A percentile compares a stretch with the other conserved stretches of the same genome.
These are phyloP conservation scores for Coccinonectria pachysandricola DNA, from an alignment of 2,329 filamentous ascomycete genomes.

Conservation along the genomic window DNA sequence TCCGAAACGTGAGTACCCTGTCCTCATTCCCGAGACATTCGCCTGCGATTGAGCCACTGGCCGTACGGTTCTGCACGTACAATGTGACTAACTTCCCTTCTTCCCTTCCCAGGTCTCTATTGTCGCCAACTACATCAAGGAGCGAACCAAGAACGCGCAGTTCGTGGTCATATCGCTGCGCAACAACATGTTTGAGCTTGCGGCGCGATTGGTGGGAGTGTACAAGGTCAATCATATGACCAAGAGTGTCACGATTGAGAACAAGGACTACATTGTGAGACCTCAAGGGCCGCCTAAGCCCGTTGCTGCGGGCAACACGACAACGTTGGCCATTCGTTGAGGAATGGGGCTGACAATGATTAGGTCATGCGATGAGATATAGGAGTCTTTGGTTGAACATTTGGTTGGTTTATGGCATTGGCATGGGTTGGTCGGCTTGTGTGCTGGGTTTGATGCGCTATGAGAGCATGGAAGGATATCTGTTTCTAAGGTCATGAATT, in stretches of 20 bases:
- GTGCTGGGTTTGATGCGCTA: slow-evolving; percentile 10
- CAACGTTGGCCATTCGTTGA: slow-evolving; percentile 27
- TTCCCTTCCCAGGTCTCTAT: slow-evolving; percentile 64
- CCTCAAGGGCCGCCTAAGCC: slow-evolving; percentile 24
- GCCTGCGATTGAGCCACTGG: slow-evolving; percentile 8
- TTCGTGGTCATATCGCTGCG: slow-evolving; percentile 96
- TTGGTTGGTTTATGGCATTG: too few species aligned
- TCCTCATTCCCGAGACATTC: slow-evolving; percentile 14
- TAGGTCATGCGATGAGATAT: slow-evolving; percentile 1
- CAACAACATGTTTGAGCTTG: slow-evolving; percentile 99
- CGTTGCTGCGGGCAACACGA: slow-evolving; percentile 23
- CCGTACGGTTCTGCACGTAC: slow-evolving; percentile 6
- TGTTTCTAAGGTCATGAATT: too few species aligned
- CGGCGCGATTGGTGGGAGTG: slow-evolving; percentile 87
- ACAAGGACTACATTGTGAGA: slow-evolving; percentile 60
- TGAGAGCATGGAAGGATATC: slow-evolving; percentile 2
- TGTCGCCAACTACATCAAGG: slow-evolving; percentile 97
- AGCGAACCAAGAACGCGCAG: slow-evolving; percentile 96
- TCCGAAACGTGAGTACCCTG: slow-evolving; percentile 71
- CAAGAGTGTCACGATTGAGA: slow-evolving; percentile 84
- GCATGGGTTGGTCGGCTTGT: too few species aligned
- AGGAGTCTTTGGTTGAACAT: too few species aligned
- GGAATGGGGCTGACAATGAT: slow-evolving; percentile 2
- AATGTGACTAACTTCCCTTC: slow-evolving; percentile 7
- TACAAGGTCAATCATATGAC: slow-evolving; percentile 99